Base-by-base conservation (phyloP, 805 yeast genomes). In the Candida dendrica region DNA sequence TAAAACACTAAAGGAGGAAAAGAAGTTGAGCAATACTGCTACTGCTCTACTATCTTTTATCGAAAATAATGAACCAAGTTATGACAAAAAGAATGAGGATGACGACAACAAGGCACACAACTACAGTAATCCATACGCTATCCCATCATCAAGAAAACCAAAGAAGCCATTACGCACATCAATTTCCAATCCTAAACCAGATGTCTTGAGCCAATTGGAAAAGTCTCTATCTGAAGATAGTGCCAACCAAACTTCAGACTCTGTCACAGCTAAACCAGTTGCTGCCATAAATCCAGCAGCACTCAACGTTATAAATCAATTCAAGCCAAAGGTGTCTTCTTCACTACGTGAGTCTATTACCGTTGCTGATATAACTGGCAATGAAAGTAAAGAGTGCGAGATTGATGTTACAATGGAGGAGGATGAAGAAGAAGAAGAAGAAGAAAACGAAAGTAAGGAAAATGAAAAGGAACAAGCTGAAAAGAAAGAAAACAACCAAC, bases 31-130 rank as follows among this genome's bases (percentile, higher is more conserved):
- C 46, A 66, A 63, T 30, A 69, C 79, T 0, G 80, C 80, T 1
- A 61, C 72, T 40, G 70, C 79, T 1, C 57, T 75, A 38, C 53
- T 74, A 35, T 71, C 77, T 3, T 56, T 72, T 35, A 50, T 72
- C n/a, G 69, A 65, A 29, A 53, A 51, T n/a, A 50, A 52, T 7
- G 55, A n/a, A n/a, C n/a, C n/a, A n/a, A n/a, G n/a, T n/a, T n/a
- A 51, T 9, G 47, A 47, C 10, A 44, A 45, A 13, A 44, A 22
- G 29, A 17, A 27, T 35, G 7, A 42, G 38, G 16, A 38, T 37
- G 29, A 31, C 33, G 18, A 26, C 42, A 33, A 36, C 46, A 30
- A 44, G 38, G 36, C 35, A 41, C 24, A 38, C 43, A 11, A 48
- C 36, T 55, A 55, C 37, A 47, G 70, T 13, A 72, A 72, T 46